phyloP scores from a whole-genome alignment of 331 rosid species.

The Quercus lobata region DNA sequence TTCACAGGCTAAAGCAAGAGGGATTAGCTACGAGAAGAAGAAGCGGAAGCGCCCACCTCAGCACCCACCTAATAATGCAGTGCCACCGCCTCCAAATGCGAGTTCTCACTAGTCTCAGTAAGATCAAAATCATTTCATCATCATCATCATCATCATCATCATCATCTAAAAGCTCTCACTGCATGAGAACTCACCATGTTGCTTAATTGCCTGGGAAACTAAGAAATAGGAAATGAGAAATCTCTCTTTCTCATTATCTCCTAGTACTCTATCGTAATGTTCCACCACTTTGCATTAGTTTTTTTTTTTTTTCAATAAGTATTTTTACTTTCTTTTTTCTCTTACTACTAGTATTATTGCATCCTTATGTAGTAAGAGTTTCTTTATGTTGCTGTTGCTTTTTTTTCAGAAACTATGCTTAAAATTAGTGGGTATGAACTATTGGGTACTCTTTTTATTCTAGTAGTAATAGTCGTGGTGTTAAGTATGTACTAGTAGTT shows the following conservation, averaged over 20 bases:
- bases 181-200: conserved; percentile 1
- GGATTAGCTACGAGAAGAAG: conserved; percentile 75
- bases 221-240: neutral
- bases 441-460: neutral
- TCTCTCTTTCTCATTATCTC: neutral
- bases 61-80: conserved; percentile 2
- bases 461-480: conserved; percentile 9
- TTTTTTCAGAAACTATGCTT: conserved; percentile 8
- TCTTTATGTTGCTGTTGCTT: neutral
- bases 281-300: neutral
- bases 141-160: too few relatives aligned
- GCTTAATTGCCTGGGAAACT: neutral
- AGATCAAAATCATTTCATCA: conserved; percentile 1
- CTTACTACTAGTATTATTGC: neutral
- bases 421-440: neutral
- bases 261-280: neutral
- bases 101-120: conserved; percentile 9
- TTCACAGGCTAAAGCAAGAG: conserved; percentile 75
- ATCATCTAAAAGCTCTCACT: neutral
- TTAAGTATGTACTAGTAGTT: conserved; percentile 3
- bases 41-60: conserved; percentile 57
- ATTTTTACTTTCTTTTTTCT: neutral
- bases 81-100: conserved; percentile 24
- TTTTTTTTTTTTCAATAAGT: neutral
- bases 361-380: neutral